phyloP scores from a whole-genome alignment of 306 rosid species.

The Lithocarpus polystachyus region DNA sequence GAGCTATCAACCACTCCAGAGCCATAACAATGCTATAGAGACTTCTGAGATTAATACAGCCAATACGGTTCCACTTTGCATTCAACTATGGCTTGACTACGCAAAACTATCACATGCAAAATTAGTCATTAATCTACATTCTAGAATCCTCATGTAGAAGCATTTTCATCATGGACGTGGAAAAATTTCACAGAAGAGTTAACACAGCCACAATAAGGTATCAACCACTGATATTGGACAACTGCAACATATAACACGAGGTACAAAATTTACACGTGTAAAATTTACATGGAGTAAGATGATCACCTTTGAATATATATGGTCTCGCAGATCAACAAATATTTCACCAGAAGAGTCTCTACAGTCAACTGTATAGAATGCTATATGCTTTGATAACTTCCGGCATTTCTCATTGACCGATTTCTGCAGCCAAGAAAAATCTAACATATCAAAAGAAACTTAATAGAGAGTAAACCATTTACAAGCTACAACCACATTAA shows the following conservation, averaged over 20 bases:
- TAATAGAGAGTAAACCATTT: neutral
- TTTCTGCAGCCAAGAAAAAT: slow-evolving; percentile 50
- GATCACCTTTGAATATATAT: slow-evolving; percentile 72
- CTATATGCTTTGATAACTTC: slow-evolving; percentile 63
- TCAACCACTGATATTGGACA: neutral
- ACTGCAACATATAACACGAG: neutral
- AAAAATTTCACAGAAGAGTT: neutral
- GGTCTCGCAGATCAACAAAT: slow-evolving; percentile 84
- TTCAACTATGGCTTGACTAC: neutral
- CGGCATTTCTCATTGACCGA: slow-evolving; percentile 77
- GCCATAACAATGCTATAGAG: neutral
- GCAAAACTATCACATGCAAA: neutral
- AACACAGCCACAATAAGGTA: neutral
- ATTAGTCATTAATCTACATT: neutral
- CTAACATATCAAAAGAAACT: slow-evolving; percentile 1
- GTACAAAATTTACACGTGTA: neutral
- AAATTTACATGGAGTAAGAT: neutral
- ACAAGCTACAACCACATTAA: too few species aligned
- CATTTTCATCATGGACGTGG: too few species aligned
- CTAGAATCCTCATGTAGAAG: neutral
- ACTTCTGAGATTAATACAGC: neutral
- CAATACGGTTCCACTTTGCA: neutral
- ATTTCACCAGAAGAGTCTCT: slow-evolving; percentile 96
- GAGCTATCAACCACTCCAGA: neutral
- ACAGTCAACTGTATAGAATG: slow-evolving; percentile 86